Evolutionary conservation across 164 flowering plant genomes (phyloP).

Genomic region (Sextonia rubra): DNA sequence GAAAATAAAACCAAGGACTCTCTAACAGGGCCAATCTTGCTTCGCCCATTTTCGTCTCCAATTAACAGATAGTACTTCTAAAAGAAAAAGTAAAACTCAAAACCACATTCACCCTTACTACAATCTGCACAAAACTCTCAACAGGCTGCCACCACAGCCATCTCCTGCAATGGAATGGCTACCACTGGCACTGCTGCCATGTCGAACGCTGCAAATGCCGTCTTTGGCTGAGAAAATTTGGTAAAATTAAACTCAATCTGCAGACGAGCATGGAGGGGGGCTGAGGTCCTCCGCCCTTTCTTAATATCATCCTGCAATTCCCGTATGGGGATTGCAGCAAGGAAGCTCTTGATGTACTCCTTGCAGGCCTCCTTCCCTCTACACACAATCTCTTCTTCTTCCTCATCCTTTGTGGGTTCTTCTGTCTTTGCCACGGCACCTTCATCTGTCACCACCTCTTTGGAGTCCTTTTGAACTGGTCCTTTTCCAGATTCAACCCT

Average conservation of each 20-base stretch:
- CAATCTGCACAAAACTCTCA: slow-evolving; percentile 19
- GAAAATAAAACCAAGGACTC: too few species aligned
- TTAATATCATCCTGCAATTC: slow-evolving; percentile 83
- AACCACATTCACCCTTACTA: slow-evolving; percentile 32
- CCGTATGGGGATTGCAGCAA: slow-evolving; percentile 95
- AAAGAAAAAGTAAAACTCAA: slow-evolving; percentile 10
- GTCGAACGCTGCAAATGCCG: background rate
- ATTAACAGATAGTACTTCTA: background rate
- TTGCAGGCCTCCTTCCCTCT: slow-evolving; percentile 89
- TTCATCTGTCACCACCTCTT: slow-evolving; percentile 16
- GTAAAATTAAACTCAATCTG: slow-evolving; percentile 93
- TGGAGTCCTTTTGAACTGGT: slow-evolving; percentile 15
- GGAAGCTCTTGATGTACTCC: slow-evolving; percentile 85
- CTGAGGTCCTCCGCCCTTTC: slow-evolving; percentile 65
- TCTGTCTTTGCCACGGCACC: slow-evolving; percentile 24
- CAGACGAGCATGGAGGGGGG: slow-evolving; percentile 75
- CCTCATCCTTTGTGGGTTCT: slow-evolving; percentile 26
- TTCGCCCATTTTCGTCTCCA: background rate
- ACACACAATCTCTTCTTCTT: slow-evolving; percentile 52
- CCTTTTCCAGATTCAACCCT: slow-evolving; percentile 21
- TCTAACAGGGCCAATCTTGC: background rate
- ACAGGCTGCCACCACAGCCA: slow-evolving; percentile 4
- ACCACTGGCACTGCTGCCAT: slow-evolving; percentile 4
- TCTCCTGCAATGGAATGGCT: background rate
- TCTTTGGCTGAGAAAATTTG: slow-evolving; percentile 18